Evolutionary conservation across 345 rosid species (phyloP), one percentile per base, ranked within the genome.

Genomic region (Noccaea bulbosa): DNA sequence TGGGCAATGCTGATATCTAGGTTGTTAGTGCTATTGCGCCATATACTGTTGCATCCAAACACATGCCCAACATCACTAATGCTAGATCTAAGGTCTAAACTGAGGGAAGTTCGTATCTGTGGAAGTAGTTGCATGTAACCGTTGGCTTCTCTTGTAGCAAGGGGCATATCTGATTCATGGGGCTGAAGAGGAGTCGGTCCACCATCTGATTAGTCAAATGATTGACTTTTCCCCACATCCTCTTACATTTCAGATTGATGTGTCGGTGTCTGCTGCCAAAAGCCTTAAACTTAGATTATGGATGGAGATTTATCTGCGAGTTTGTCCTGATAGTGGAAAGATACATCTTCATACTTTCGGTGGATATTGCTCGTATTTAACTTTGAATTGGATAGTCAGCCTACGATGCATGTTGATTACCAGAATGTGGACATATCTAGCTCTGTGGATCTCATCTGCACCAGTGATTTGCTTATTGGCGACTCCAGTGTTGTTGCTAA

Each of bases 1-100:
- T 94, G 97, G 98, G 93, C 92, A 30, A 62, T 94, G 73, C 80
- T 88, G 60, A 83, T 91, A 68, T 91, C 99, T 59, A 85, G 99
- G 83, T 79, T 94, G 81, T 79, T 94, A 71, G 74, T 91, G 72
- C 79, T 87, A 64, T 83, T 94, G 77, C 91, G 92, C 37, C 97
- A 89, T 78, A 89, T 91, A 92, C 46, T 89, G 67, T 80, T 84
- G 75, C 83, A 88, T 70, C 87, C 93, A 48, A 74, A 58, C 71
- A 59, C 81, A 65, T 88, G 90, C 70, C 98, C 99, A 66, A 74
- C 93, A 66, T 80, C 84, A 14, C 76, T 94, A 80, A 87, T 89
- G 75, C 77, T 81, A 53, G 89, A 85, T 77, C 64, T 91, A 61
- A 74, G 88, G 67, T 84, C 90, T 67, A 94, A 86, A 86, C 71